Base-by-base conservation (phyloP, 176 grass and related monocot genomes). In the Aechmea fasciata region DNA sequence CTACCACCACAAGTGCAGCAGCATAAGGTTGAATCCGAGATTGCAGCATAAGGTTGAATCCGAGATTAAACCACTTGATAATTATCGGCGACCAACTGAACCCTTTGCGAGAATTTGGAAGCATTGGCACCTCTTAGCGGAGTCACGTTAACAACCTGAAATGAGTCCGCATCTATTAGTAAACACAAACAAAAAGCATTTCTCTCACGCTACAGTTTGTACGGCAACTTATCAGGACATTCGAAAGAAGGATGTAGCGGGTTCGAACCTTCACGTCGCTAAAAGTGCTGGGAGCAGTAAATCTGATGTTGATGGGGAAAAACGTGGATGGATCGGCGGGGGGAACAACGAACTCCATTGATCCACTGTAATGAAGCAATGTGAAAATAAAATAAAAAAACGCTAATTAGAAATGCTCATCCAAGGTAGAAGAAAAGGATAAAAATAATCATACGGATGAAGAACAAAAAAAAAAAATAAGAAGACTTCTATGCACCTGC, bases 331-430 rank as follows among this genome's bases (percentile, higher is more conserved):
- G 78, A 23, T 90, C 87, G 70, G 81, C 84, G 48, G 80, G 81
- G 51, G 87, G 87, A 3, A 96, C 79, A 82, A 96, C 77, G 75
- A 90, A 87, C 75, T 96, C 87, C 86, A 96, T 87, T 4, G 84
- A 90, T 49, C 91, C 87, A 71, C 91, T 96, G 50, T 47, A 26
- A 72, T 85, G 47, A 51, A 59, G 20, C 1, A 61, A 57, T 41
- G 73, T 64, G n/a, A 0, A 64, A 65, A 15, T 82, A 73, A 12
- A 33, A 9, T 48, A 47, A 29, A 11, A 47, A 13, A 49, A 17
- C 26, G 13, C 55, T 19, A 67, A 73, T 1, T 13, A 61, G 11
- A 25, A 22, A 6, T 61, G 55, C 55, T 61, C 20, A 61, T 61
- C 17, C 7, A 18, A 10, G 15, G 9, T 2, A 83, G 67, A 26